Evolutionary conservation across 208 protist species (phyloP), one percentile per base, ranked within the genome.

Genomic region (Leishmania braziliensis): DNA sequence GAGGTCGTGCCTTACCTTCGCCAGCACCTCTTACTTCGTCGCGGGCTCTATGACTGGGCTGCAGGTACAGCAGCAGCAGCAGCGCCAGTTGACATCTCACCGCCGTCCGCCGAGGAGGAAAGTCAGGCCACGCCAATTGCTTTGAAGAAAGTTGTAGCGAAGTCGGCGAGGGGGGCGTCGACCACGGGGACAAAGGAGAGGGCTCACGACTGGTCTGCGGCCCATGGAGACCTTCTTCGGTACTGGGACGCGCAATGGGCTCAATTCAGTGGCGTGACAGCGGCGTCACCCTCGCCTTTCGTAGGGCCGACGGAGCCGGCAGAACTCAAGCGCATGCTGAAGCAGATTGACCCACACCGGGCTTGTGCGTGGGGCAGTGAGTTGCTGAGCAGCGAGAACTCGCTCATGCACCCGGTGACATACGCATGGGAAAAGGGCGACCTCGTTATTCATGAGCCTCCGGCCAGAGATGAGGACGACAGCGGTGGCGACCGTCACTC

Each of bases 1-100:
- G 87, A 89, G 16, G 84, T 88, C 9, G 63, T 87, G 73, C 74
- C 75, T 8, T 94, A 91, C 75, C 58, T 95, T 2, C 87, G 92
- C 26, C 50, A 26, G 6, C 29, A 89, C 56, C 48, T 89, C 33
- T 33, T 92, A 70, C 71, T 93, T 46, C 90, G 92, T 23, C 86
- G 89, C 23, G 92, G 90, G 26, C 83, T 79, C 26, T 87, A 81
- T 75, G 72, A 51, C 39, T 66, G 68, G 51, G 51, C 82, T 12
- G 72, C n/a, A 18, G 12, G 5, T 18, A 60, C 69, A 14, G 39
- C 60, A 39, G 54, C 48, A 46, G 56, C 56, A n/a, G 9, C 23
- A 39, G 20, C 23, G 43, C 70, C 69, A 20, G 29, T 36, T 63
- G 69, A 63, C 29, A n/a, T 50, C 53, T 46, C 36, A 14, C 18